A percentile compares a stretch with the other conserved stretches of the same genome.
phyloP scores from a whole-genome alignment of 176 grass and related monocot genomes.

The Avena sativa region DNA sequence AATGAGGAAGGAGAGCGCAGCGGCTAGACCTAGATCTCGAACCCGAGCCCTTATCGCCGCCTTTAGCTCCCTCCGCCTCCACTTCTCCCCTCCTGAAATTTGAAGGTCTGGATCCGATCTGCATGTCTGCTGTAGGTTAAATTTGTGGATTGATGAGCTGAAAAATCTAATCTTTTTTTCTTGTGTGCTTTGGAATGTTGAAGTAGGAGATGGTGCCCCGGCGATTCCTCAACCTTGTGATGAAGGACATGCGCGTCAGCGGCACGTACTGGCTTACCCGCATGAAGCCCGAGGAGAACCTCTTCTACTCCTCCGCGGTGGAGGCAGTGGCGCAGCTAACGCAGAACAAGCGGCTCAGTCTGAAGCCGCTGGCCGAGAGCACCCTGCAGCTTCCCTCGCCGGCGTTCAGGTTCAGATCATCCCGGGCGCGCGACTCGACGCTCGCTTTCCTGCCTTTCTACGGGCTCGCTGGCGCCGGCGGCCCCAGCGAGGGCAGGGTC shows the following conservation, averaged over 20 bases:
- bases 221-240: too few relatives aligned
- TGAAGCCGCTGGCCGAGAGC: neutral
- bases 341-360: too few relatives aligned
- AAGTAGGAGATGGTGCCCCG: neutral
- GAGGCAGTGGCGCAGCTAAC: too few relatives aligned
- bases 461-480: neutral
- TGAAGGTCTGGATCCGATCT: neutral
- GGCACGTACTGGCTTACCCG: too few relatives aligned
- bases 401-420: neutral
- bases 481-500: neutral
- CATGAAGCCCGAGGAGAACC: too few relatives aligned
- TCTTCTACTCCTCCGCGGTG: too few relatives aligned
- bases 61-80: too few relatives aligned
- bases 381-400: neutral
- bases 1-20: too few relatives aligned
- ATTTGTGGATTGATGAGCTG: neutral
- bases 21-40: too few relatives aligned
- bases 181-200: neutral
- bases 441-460: neutral
- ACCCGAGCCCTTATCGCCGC: too few relatives aligned
- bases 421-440: neutral
- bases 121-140: neutral
- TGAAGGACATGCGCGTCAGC: too few relatives aligned
- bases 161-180: neutral
- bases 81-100: too few relatives aligned